A percentile compares a stretch with the other conserved stretches of the same genome.
These are phyloP conservation scores for Gypsophila paniculata DNA, from an alignment of 179 eudicot species.

Conservation along the genomic window DNA sequence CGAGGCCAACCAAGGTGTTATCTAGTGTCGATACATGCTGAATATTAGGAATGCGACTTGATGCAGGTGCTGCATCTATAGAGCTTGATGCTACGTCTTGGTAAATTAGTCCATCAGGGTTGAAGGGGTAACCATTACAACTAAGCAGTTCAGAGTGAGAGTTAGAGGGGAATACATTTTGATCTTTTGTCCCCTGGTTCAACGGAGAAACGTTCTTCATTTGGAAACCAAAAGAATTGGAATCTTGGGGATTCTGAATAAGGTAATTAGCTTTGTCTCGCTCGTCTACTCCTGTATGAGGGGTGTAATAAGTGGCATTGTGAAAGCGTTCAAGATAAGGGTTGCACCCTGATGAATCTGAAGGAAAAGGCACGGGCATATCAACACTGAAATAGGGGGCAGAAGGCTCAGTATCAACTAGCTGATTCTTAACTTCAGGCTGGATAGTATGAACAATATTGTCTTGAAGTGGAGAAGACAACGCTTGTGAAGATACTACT, in stretches of 20 bases:
- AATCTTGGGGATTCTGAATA: slow-evolving; percentile 18
- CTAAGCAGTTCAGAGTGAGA: slow-evolving; percentile 21
- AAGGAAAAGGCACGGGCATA: slow-evolving; percentile 26
- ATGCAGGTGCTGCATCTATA: slow-evolving; percentile 18
- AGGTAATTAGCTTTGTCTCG: slow-evolving; percentile 12
- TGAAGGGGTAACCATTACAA: slow-evolving; percentile 17
- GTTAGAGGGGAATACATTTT: slow-evolving; percentile 12
- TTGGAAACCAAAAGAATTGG: slow-evolving; percentile 21
- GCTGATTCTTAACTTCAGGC: slow-evolving; percentile 34
- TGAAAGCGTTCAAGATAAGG: slow-evolving; percentile 28
- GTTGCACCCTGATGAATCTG: slow-evolving; percentile 26
- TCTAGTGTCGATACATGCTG: slow-evolving; percentile 22
- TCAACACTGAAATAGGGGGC: slow-evolving; percentile 31
- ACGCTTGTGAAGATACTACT: slow-evolving; percentile 32
- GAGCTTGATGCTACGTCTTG: slow-evolving; percentile 16
- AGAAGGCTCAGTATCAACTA: slow-evolving; percentile 36
- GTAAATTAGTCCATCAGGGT: slow-evolving; percentile 14
- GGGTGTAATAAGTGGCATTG: slow-evolving; percentile 18
- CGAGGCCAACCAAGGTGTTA: slow-evolving; percentile 23
- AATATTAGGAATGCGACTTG: slow-evolving; percentile 12
- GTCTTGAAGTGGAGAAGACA: slow-evolving; percentile 34
- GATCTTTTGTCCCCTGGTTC: slow-evolving; percentile 28
- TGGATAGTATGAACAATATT: slow-evolving; percentile 23
- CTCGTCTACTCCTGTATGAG: slow-evolving; percentile 19
- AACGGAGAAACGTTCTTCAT: slow-evolving; percentile 24